Evolutionary conservation across 164 flowering plant species (phyloP), one percentile per base, ranked within the genome.

Genomic region (Stephania yunnanensis): DNA sequence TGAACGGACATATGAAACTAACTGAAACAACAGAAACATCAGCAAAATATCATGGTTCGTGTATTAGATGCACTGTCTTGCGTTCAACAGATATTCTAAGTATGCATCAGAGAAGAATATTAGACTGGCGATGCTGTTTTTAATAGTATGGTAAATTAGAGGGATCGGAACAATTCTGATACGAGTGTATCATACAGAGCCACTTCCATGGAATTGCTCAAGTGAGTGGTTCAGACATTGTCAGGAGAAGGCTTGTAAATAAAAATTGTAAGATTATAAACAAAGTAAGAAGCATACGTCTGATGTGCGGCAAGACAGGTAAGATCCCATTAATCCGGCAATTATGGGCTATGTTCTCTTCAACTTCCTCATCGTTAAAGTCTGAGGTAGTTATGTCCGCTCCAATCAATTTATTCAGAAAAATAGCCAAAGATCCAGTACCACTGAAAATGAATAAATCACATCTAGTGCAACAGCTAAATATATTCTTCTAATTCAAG

Each of bases 401-500:
- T 63, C 83, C 76, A 84, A 86, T 85, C 9, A 84, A 79, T 74
- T 90, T 93, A 48, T 61, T 80, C 77, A 95, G 80, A 81, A 92
- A 95, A 46, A 95, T 95, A 45, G 99, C 96, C 85, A 95, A 84
- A 79, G 98, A 97, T 74, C 99, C 99, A 71, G 99, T 95, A 55
- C 99, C 97, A 86, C 99, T 95, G 87, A 76, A 78, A 87, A 61
- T 64, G 58, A 73, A 50, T 30, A 50, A 71, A 73, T 58, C n/a
- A 19, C n/a, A 58, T 17, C 15, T 58, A 58, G 65, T 19, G 2
- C 6, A 58, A 58, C 22, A 58, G 7, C 65, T 55, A 5, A 58
- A 58, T 58, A 17, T 58, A 20, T 58, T 58, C 7, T 17, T 25
- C 65, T 3, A 58, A 58, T 19, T 58, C n/a, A 13, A 58, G n/a